Evolutionary conservation across 768 basidiomycete species (phyloP), one percentile per base, ranked within the genome.

Genomic region (Steccherinum ochraceum): DNA sequence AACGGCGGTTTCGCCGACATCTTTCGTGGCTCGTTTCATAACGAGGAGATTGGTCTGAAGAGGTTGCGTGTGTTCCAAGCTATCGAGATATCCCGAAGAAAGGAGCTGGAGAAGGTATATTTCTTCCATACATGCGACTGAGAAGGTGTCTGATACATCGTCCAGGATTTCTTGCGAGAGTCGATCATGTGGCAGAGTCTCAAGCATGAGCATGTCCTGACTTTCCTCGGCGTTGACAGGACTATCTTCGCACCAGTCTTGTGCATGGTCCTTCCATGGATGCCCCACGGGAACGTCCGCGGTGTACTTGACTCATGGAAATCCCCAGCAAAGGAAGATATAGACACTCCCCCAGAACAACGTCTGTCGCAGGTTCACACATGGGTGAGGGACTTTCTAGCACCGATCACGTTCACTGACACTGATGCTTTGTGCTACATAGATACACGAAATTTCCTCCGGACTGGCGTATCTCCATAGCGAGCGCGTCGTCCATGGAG

Each of bases 401-500:
- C 25, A 13, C 30, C 27, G 12, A 10, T 12, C 35, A 5, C n/a
- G 18, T 42, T 24, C 12, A 7, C 18, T 42, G 18, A 30, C 40
- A 23, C 18, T 12, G 13, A 16, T 24, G 4, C 10, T 25, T 43
- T 5, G 20, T 51, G 11, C 10, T 11, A n/a, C 18, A 20, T 21
- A 51, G 50, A 23, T 51, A 12, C 21, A 19, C 12, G 30, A 51
- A 19, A 51, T 51, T 5, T 21, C 50, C 7, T 24, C 18, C 11
- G 50, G 50, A 26, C 45, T 51, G 10, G 42, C 43, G 18, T 51
- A 51, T 39, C 43, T 51, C 5, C 50, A 51, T 21, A 21, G 43
- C 24, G 50, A 51, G 46, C 41, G 25, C 12, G 40, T 51, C 11
- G 44, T 51, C 18, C 50, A 51, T 25, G 50, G 43, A 11, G 45